Evolutionary conservation across 208 protist genomes (phyloP).

Genomic region (Trichomonas tenax): DNA sequence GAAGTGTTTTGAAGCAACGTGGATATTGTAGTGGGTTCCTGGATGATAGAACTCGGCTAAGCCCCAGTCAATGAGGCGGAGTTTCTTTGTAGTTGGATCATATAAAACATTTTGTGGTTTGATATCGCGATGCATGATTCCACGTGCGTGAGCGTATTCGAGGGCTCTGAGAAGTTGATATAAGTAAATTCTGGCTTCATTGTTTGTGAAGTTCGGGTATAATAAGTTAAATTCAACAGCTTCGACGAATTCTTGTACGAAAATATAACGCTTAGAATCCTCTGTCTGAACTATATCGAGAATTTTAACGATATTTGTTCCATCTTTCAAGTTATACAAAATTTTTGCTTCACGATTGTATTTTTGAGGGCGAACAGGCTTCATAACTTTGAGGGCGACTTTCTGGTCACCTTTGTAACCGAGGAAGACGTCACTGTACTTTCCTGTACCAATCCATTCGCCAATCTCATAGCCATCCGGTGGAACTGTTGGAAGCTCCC

Average conservation of each 20-base stretch:
- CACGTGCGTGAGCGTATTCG: not conserved
- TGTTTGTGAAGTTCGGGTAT: not conserved
- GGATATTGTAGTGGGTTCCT: constrained; percentile 27
- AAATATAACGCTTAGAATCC: not conserved
- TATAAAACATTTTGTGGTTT: constrained; percentile 3
- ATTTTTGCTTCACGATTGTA: constrained; percentile 17
- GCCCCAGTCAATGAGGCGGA: constrained; percentile 31
- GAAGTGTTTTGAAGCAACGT: constrained; percentile 31
- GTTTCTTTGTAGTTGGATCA: not conserved
- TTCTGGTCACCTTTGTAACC: not conserved
- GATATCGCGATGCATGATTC: constrained; percentile 15
- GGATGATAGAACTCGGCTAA: constrained; percentile 35
- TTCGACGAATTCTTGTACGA: constrained; percentile 11
- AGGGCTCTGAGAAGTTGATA: not conserved
- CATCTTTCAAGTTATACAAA: not conserved
- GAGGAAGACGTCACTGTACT: constrained; percentile 4
- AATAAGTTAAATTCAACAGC: not conserved
- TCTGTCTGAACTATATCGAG: not conserved
- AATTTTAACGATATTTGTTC: not conserved
- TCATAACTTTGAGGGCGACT: not conserved
- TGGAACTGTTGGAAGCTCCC: not conserved
- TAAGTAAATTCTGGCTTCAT: not conserved
- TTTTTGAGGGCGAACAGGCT: not conserved
- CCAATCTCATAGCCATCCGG: not conserved
- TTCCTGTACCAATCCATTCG: not conserved